A percentile compares a stretch with the other conserved stretches of the same genome.
Conservation (phyloP, 1,139 yeast species). For the Barnettozyma hawaiiensis region DNA sequence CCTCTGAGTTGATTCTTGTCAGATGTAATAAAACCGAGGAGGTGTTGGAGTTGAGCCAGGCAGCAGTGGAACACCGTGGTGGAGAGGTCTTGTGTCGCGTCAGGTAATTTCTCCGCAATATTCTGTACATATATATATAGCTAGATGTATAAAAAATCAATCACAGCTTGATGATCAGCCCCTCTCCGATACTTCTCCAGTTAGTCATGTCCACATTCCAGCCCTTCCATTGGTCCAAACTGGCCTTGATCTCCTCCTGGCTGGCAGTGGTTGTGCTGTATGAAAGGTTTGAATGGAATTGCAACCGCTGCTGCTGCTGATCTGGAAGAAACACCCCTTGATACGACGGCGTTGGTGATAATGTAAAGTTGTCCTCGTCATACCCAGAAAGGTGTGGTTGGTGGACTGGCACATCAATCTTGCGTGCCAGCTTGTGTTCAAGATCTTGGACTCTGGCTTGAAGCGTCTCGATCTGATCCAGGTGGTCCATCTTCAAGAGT, state of each 20-base stretch:
- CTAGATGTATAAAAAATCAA: no score
- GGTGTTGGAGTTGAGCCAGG: conserved; percentile 75
- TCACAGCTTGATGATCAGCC: conserved; percentile 49
- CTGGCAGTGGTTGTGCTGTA: neutral
- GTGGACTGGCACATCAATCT: conserved; percentile 17
- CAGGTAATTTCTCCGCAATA: no score
- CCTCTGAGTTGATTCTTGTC: conserved; percentile 84
- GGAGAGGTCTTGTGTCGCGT: conserved; percentile 86
- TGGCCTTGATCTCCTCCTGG: conserved; percentile 26
- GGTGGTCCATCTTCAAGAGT: conserved; percentile 43
- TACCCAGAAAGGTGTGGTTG: conserved; percentile 12
- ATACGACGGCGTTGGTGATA: conserved; percentile 24
- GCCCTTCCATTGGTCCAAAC: conserved; percentile 61
- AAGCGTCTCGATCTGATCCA: conserved; percentile 37
- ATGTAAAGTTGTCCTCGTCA: conserved; percentile 22
- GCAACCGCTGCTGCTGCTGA: neutral
- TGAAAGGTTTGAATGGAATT: conserved; percentile 9
- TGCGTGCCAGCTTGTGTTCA: conserved; percentile 19
- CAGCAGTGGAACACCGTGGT: conserved; percentile 63
- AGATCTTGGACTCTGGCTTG: conserved; percentile 19
- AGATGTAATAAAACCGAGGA: conserved; percentile 40
- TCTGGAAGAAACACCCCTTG: conserved; percentile 9
- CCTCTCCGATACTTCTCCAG: conserved; percentile 68
- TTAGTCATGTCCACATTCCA: conserved; percentile 84
- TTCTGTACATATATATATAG: conserved; percentile 1